phyloP scores from a whole-genome alignment of 495 filamentous ascomycete genomes.

The Poronia punctata region DNA sequence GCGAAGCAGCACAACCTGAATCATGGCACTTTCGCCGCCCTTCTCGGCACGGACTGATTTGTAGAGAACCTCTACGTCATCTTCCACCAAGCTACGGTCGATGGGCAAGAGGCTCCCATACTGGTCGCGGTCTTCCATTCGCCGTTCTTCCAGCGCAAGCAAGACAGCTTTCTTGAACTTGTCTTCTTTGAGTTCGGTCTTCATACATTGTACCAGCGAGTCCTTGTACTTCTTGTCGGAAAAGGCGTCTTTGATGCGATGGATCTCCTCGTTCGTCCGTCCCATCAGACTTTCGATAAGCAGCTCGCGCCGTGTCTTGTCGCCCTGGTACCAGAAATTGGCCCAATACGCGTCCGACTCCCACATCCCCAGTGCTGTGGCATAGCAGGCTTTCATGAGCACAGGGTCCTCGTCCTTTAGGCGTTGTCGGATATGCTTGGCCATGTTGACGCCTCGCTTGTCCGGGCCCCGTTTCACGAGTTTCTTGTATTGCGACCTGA shows the following conservation, averaged over 20 bases:
- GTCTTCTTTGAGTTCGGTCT: conserved; percentile 82
- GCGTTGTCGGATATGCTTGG: conserved; percentile 87
- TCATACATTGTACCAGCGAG: conserved; percentile 77
- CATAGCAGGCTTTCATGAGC: conserved; percentile 85
- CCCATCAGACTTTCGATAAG: conserved; percentile 92
- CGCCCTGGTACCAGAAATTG: conserved; percentile 95
- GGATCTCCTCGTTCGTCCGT: conserved; percentile 75
- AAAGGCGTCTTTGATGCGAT: conserved; percentile 89
- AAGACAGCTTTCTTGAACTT: conserved; percentile 91
- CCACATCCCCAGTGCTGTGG: conserved; percentile 83
- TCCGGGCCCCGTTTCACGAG: conserved; percentile 65
- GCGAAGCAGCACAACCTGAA: conserved; percentile 71
- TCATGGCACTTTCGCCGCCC: conserved; percentile 88
- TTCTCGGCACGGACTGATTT: conserved; percentile 62
- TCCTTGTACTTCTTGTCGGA: conserved; percentile 87
- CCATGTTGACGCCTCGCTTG: conserved; percentile 83
- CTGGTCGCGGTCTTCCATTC: conserved; percentile 69
- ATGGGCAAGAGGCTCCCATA: conserved; percentile 32
- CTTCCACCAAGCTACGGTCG: conserved; percentile 49
- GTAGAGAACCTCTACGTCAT: conserved; percentile 67
- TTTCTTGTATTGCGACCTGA: conserved; percentile 83
- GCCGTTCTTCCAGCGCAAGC: conserved; percentile 68
- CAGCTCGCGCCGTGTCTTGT: conserved; percentile 74
- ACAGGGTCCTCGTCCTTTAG: conserved; percentile 56
- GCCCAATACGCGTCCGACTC: conserved; percentile 97